phyloP scores from a whole-genome alignment of 768 basidiomycete genomes.

The Hericium rajendrae region DNA sequence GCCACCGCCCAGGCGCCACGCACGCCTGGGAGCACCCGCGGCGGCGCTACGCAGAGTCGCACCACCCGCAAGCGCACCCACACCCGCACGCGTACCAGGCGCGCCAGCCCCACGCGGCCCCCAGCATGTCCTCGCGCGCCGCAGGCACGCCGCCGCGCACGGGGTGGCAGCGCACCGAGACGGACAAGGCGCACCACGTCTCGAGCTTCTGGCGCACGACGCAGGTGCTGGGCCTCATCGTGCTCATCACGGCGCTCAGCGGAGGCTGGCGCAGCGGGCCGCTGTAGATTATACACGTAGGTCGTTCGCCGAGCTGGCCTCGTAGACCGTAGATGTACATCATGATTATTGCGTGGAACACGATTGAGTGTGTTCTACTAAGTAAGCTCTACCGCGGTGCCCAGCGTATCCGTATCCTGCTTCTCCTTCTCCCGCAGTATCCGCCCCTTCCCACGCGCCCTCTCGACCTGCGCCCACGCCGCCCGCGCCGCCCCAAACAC shows the following conservation, averaged over 20 bases:
- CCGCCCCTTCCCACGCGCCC: conserved; percentile 67
- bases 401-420: conserved; percentile 10
- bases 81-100: neutral
- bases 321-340: neutral
- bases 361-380: neutral
- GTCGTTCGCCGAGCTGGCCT: no score
- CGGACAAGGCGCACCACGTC: conserved; percentile 7
- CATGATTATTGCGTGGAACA: neutral
- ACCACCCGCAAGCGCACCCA: conserved; percentile 11
- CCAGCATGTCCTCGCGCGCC: neutral
- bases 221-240: conserved; percentile 10
- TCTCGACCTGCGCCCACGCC: conserved; percentile 58
- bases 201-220: conserved; percentile 10
- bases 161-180: conserved; percentile 7
- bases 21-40: conserved; percentile 26
- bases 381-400: conserved; percentile 2
- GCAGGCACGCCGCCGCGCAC: conserved; percentile 6
- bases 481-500: conserved; percentile 43
- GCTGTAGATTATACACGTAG: no score
- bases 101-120: neutral
- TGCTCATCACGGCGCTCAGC: conserved; percentile 8
- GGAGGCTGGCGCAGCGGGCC: neutral
- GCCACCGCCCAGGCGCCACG: conserved; percentile 24
- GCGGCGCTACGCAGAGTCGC: conserved; percentile 22
- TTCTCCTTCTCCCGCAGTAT: conserved; percentile 53